Evolutionary conservation across 2,329 filamentous ascomycete genomes (phyloP).

Genomic region (Balansia obtecta): DNA sequence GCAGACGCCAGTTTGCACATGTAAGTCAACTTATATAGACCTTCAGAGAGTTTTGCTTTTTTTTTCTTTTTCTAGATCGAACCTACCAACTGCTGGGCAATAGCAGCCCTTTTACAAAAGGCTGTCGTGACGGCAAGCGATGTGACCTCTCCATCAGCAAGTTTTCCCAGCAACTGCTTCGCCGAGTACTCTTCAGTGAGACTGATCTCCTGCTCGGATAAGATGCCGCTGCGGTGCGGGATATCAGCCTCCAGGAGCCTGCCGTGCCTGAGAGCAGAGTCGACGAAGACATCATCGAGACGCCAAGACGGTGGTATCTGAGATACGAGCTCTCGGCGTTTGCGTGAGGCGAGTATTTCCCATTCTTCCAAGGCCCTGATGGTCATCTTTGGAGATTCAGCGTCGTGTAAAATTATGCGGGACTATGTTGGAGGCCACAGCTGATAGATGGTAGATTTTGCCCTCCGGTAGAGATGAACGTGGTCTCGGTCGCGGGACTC

Average conservation of each 20-base stretch:
- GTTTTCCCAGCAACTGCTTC: constrained; percentile 21
- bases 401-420: neutral
- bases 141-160: constrained; percentile 19
- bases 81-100: constrained; percentile 18
- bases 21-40: neutral
- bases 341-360: neutral
- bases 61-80: neutral
- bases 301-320: constrained; percentile 5
- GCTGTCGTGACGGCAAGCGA: constrained; percentile 24
- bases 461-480: too few species aligned
- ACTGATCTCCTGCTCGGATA: constrained; percentile 27
- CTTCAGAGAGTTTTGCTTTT: neutral
- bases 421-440: too few species aligned
- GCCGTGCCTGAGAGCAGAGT: neutral
- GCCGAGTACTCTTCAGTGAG: constrained; percentile 31
- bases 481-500: too few species aligned
- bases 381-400: neutral
- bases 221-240: constrained; percentile 19
- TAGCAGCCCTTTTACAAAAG: constrained; percentile 16
- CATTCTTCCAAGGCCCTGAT: neutral
- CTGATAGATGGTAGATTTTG: too few species aligned
- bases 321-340: constrained; percentile 1
- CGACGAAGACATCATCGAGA: neutral
- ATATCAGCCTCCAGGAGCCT: constrained; percentile 7
- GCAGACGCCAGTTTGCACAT: neutral